Conservation (phyloP, 2,329 filamentous ascomycete species). For the Cadophora luteo-olivacea region DNA sequence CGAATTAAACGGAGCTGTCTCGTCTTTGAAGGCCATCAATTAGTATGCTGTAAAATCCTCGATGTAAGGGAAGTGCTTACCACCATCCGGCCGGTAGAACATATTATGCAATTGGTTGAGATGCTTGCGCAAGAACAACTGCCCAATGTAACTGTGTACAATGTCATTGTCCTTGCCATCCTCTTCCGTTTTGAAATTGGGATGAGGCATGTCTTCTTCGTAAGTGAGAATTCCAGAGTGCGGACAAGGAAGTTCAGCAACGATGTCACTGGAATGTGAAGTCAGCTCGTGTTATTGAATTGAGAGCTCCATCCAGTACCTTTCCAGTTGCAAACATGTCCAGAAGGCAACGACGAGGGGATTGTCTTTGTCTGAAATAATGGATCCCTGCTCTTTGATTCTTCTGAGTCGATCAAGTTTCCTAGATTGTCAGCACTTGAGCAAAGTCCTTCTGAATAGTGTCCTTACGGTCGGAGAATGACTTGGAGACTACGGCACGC, state of each 20-base stretch:
- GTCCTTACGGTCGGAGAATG: conserved; percentile 69
- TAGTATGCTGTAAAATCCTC: conserved; percentile 46
- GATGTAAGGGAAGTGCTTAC: conserved; percentile 37
- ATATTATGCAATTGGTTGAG: conserved; percentile 65
- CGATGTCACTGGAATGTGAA: conserved; percentile 71
- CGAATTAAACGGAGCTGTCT: conserved; percentile 38
- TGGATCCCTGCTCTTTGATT: conserved; percentile 39
- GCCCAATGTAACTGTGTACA: conserved; percentile 65
- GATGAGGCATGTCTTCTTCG: conserved; percentile 70
- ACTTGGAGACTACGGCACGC: conserved; percentile 68
- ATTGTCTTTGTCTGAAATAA: conserved; percentile 56
- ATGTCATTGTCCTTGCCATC: conserved; percentile 54
- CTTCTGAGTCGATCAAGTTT: conserved; percentile 49
- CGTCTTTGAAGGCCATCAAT: conserved; percentile 53
- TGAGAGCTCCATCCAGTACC: conserved; percentile 53
- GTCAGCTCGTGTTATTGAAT: conserved; percentile 5
- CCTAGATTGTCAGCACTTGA: conserved; percentile 32
- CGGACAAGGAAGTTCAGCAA: conserved; percentile 78
- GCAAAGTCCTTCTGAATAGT: background rate
- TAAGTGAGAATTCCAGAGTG: conserved; percentile 67
- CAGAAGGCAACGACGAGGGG: conserved; percentile 81
- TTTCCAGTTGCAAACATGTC: conserved; percentile 93
- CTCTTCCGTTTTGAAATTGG: conserved; percentile 57
- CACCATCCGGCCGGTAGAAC: conserved; percentile 43
- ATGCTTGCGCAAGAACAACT: conserved; percentile 68